Base-by-base conservation (phyloP, 371 early-diverging fungal genomes). In the Apophysomyces variabilis region DNA sequence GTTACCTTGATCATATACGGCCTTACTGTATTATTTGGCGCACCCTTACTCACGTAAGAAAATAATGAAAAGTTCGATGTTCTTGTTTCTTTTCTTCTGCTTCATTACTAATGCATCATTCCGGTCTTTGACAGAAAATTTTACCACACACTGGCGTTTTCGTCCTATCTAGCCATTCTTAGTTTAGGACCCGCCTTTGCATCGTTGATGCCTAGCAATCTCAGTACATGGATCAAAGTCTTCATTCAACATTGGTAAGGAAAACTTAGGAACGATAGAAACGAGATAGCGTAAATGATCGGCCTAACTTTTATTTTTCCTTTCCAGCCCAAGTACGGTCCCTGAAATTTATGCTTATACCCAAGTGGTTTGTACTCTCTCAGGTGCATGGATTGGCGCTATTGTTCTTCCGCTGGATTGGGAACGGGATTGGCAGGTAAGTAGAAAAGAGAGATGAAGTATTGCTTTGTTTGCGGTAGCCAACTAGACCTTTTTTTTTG, bases 311-410 rank as follows among this genome's bases (percentile, higher is more conserved):
- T n/a, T 5, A 3, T 39, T 16, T 60, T 16, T 45, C 35, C 4
- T 32, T 58, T 6, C 37, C 18, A 82, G 83, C 26, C 83, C 79
- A 11, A 69, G 67, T 35, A 78, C 75, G 9, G 73, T 68, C 2
- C 41, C 69, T 36, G 83, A 82, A 57, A 79, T 82, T 16, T 79
- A 72, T 61, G 79, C 79, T 4, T 82, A 82, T 69, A 66, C 78
- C 14, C 79, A 82, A 70, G 69, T 71, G 1, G 47, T 82, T 11
- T 79, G 80, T 46, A 65, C 78, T 3, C 61, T 82, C 16, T 73
- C 76, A 6, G 83, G 83, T 11, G 79, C 83, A n/a, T 82, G 83
- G 83, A 76, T 82, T 16, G 83, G 83, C 26, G 83, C 83, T 7
- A 75, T 82, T 60, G 83, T 82, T 4, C 66, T 82, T 46, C 83